Evolutionary conservation across 352 stramenopile genomes (phyloP), one percentile per base, ranked within the genome.

Genomic region (Phytophthora palmivora): DNA sequence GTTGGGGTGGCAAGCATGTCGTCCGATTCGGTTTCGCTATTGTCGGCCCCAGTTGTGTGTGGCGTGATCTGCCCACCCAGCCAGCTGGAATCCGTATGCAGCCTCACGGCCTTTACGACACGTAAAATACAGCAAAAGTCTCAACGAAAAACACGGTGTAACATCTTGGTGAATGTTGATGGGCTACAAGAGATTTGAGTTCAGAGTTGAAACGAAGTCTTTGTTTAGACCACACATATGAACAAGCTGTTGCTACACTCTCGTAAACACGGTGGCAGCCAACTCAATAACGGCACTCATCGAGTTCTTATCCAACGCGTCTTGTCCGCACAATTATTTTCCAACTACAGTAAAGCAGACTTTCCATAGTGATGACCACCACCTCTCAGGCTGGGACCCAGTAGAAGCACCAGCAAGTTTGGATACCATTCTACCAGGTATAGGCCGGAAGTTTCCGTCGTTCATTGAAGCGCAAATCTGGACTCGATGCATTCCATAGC

Each of bases 1-100:
- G 32, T 47, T 63, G 37, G 30, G n/a, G n/a, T n/a, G n/a, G n/a
- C 53, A 61, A 60, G 52, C 49, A 58, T 18, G 19, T 12, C 33
- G 10, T 12, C 44, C 44, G 41, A 70, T 59, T 74, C 33, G 38
- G 19, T 5, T 52, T 66, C 48, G 52, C 36, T 74, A 70, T 67
- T 41, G 30, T 8, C 30, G 10, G 16, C 32, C 34, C 50, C 60
- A 70, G 30, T 21, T 67, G 66, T 36, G 48, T 19, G 22, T 70
- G 53, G 32, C 46, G 44, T 67, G 56, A 58, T 33, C 26, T 30
- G 46, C 44, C 32, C 18, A 60, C 24, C 34, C 46, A 38, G 50
- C 36, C 63, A 67, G 63, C 37, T 68, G 63, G 32, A 5, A 58
- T 65, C 59, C 43, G 64, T 24, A 65, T 52, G 26, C 52, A 44